A percentile compares a stretch with the other conserved stretches of the same genome.
Conservation (phyloP, 257 asterid species). For the Forsythia viridissima region DNA sequence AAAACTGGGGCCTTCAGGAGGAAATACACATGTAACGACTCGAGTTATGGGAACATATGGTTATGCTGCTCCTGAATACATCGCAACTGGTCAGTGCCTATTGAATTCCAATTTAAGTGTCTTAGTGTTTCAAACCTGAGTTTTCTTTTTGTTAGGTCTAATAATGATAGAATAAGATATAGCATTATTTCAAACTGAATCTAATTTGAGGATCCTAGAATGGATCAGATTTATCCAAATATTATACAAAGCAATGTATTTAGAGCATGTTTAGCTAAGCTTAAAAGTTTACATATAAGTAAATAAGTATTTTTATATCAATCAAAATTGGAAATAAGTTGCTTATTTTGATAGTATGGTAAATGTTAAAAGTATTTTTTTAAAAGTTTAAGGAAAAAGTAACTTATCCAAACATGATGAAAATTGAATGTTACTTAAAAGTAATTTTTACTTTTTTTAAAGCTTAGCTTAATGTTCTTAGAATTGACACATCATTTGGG, state of each 20-base stretch:
- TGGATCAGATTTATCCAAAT: neutral
- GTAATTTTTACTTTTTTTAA: neutral
- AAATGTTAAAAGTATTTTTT: neutral
- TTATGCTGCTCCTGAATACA: slow-evolving; percentile 65
- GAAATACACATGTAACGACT: slow-evolving; percentile 59
- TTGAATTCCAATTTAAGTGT: neutral
- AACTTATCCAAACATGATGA: neutral
- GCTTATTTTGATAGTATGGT: neutral
- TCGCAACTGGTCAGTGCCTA: slow-evolving; percentile 46
- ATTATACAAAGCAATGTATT: neutral
- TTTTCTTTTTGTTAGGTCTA: neutral
- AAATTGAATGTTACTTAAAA: neutral
- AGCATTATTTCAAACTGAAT: neutral
- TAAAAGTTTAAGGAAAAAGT: neutral
- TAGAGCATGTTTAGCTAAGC: neutral
- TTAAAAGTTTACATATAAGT: neutral
- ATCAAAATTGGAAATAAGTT: neutral
- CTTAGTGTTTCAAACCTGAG: neutral
- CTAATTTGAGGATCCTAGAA: neutral
- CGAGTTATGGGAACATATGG: slow-evolving; percentile 58
- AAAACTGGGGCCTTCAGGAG: slow-evolving; percentile 55
- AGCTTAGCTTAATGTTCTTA: neutral
- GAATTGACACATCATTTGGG: neutral
- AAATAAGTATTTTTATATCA: neutral
- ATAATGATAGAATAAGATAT: neutral